Conservation (phyloP, 257 asterid genomes). For the Mitragyna speciosa region DNA sequence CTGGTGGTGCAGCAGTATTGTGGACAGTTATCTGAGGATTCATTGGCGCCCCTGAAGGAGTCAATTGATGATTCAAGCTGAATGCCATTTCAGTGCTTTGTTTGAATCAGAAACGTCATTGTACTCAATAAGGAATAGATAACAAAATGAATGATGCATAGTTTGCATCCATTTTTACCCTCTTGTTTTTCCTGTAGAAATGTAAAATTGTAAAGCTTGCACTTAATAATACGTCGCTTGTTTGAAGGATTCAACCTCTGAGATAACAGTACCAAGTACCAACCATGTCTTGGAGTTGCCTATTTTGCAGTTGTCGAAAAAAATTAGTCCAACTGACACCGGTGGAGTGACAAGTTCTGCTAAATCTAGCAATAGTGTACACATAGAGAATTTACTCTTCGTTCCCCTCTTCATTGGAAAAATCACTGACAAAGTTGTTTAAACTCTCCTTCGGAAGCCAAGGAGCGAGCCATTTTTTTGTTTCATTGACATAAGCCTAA, state of each 20-base stretch:
- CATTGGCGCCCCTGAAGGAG: constrained; percentile 38
- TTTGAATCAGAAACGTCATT: background rate
- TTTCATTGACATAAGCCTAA: too few relatives aligned
- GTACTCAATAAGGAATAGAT: background rate
- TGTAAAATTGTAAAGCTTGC: background rate
- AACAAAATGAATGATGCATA: background rate
- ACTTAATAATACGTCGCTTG: background rate
- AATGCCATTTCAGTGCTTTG: background rate
- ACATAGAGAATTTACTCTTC: too few relatives aligned
- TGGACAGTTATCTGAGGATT: constrained; percentile 25
- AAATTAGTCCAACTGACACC: too few relatives aligned
- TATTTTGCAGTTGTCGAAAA: too few relatives aligned
- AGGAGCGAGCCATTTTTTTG: background rate
- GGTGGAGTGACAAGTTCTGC: too few relatives aligned
- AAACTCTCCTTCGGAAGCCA: too few relatives aligned
- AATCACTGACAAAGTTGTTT: too few relatives aligned
- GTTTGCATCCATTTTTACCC: background rate
- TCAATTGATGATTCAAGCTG: constrained; percentile 7
- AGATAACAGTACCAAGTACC: too few relatives aligned
- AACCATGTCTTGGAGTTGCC: too few relatives aligned
- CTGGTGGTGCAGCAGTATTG: constrained; percentile 63
- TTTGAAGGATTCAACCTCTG: background rate
- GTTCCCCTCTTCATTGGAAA: too few relatives aligned
- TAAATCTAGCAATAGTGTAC: too few relatives aligned
- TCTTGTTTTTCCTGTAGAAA: background rate